A percentile compares a stretch with the other conserved stretches of the same genome.
These are phyloP conservation scores for Sinapis alba DNA, from an alignment of 441 rosid genomes.

Conservation along the genomic window DNA sequence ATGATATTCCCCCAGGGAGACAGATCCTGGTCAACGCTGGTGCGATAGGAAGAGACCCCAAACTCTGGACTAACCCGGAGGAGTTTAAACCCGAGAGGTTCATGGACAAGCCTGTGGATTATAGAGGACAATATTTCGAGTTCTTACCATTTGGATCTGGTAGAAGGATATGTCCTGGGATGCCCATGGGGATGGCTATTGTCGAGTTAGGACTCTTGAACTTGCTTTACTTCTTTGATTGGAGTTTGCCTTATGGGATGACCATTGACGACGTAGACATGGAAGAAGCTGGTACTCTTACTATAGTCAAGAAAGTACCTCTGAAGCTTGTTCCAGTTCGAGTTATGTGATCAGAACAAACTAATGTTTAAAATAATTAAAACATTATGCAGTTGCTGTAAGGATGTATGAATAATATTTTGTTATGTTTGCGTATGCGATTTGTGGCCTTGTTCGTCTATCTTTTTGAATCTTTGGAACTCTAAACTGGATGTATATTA, in stretches of 20 bases:
- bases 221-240: conserved; percentile 6
- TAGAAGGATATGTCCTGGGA: neutral
- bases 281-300: conserved; percentile 4
- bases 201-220: conserved; percentile 1
- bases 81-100: neutral
- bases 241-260: conserved; percentile 4
- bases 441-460: neutral
- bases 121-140: neutral
- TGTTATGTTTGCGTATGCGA: neutral
- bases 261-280: neutral
- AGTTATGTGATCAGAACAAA: neutral
- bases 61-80: neutral
- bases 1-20: neutral
- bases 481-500: neutral
- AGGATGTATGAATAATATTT: neutral
- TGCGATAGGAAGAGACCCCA: conserved; percentile 3
- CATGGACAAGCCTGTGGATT: neutral
- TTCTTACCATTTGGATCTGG: neutral
- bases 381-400: neutral
- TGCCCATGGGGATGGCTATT: conserved; percentile 5
- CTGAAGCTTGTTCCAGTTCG: conserved; percentile 1
- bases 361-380: neutral
- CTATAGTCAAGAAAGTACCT: conserved; percentile 2
- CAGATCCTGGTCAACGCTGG: neutral
- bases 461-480: neutral